Conservation (phyloP, 129 eudicot genomes). For the Tanacetum coccineum region DNA sequence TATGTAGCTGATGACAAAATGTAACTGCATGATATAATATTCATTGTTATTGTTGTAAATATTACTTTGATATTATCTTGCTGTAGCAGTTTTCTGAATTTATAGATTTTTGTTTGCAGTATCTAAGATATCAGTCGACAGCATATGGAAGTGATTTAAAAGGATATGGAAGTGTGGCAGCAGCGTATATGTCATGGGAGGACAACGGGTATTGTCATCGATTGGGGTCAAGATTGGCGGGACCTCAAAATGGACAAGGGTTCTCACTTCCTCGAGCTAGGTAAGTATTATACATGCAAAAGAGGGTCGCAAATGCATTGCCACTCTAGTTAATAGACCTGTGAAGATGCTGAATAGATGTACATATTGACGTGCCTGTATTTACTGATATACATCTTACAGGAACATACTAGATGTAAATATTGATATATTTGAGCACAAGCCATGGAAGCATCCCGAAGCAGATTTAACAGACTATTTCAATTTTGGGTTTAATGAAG, state of each 20-base stretch:
- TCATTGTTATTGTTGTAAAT: conserved; percentile 6
- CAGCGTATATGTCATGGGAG: conserved; percentile 35
- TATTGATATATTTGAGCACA: conserved; percentile 50
- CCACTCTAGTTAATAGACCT: neutral
- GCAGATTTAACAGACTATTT: conserved; percentile 68
- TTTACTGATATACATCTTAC: conserved; percentile 25
- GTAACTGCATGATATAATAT: neutral
- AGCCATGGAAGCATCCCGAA: conserved; percentile 65
- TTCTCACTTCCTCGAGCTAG: conserved; percentile 64
- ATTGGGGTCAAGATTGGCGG: conserved; percentile 27
- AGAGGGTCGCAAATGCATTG: neutral
- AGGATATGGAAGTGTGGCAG: conserved; percentile 29
- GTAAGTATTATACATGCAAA: conserved; percentile 28
- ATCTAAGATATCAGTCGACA: conserved; percentile 31
- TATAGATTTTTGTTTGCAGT: conserved; percentile 29
- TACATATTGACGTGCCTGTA: conserved; percentile 10
- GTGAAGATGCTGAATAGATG: neutral
- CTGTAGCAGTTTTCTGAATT: neutral
- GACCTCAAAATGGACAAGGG: conserved; percentile 31
- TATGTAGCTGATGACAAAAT: neutral
- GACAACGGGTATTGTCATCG: conserved; percentile 31
- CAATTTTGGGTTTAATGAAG: conserved; percentile 72
- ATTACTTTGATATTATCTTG: neutral
- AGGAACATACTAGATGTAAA: conserved; percentile 75
- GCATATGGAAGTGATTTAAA: conserved; percentile 29